Base-by-base conservation (phyloP, 371 early-diverging fungal species). In the Saksenaea vasiformis region DNA sequence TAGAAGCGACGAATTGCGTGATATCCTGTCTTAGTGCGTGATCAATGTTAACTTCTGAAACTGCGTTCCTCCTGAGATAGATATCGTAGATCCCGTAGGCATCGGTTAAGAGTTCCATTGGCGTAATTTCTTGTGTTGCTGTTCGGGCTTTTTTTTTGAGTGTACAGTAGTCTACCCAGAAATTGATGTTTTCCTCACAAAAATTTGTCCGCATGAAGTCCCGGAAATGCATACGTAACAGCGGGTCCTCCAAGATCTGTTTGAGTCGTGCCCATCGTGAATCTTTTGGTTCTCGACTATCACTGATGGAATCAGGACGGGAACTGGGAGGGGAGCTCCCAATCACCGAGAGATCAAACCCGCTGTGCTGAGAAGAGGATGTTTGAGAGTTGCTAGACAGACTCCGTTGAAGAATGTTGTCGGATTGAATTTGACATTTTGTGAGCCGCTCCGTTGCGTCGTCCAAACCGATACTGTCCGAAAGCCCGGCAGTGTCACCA, bases 171-270 rank as follows among this genome's bases (percentile, higher is more conserved):
- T 90, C 90, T 5, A 85, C 72, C 83, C 86, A 86, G 58, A 90
- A 92, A 44, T 86, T 77, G 36, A 89, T 71, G 59, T 90, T 92
- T 55, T 92, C 92, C 60, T 87, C 88, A 65, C 90, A 90, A 61
- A 85, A 86, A 58, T 83, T 84, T 27, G 80, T 79, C n/a, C 80
- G 80, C 35, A 88, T 69, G 61, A 83, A 89, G 19, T 76, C 76
- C 35, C 86, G 81, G 69, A 89, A 89, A 34, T 85, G 73, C 65
- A 81, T 77, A 5, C 88, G 78, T 3, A 85, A 67, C 2, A 76
- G 60, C 2, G 77, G 69, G 62, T 83, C 85, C 13, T 82, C 78
- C 2, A 91, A 72, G 41, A 91, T 89, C 36, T 78, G 72, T 38
- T 77, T 73, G 0, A 91, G 73, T 37, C 84, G 77, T 8, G 74